Conservation (phyloP, 352 stramenopile genomes). For the Pythium angustatum region DNA sequence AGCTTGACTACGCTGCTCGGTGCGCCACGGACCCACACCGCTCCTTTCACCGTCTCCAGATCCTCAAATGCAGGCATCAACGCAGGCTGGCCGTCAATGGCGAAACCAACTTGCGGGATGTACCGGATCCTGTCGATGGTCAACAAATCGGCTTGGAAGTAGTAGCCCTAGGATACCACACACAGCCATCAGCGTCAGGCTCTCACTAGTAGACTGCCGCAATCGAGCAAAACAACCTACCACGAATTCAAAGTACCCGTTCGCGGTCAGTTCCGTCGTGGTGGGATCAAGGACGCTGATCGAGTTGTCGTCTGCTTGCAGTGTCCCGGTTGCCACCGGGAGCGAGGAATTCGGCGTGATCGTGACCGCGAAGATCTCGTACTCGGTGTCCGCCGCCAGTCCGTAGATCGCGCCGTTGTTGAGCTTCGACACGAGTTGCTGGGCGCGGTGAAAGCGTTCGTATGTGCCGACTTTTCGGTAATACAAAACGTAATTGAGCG, state of each 20-base stretch:
- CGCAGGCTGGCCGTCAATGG: conserved; percentile 1
- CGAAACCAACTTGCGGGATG: conserved; percentile 1
- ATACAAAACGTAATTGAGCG: conserved; percentile 18
- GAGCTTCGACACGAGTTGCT: conserved; percentile 19
- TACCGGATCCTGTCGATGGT: conserved; percentile 4
- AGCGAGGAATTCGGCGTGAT: conserved; percentile 17
- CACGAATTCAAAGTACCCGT: conserved; percentile 48
- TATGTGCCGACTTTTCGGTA: conserved; percentile 15
- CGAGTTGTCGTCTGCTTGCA: conserved; percentile 29
- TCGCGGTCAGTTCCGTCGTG: not conserved
- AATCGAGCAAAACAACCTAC: conserved; percentile 25
- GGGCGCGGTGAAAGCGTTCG: conserved; percentile 19
- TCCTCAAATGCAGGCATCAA: conserved; percentile 5
- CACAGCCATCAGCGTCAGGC: not conserved
- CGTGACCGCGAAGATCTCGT: conserved; percentile 53
- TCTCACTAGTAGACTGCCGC: not conserved
- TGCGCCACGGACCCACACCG: conserved; percentile 32
- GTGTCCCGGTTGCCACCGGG: conserved; percentile 15
- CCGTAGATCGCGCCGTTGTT: conserved; percentile 39
- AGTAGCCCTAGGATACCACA: conserved; percentile 32
- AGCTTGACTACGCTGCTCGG: conserved; percentile 36
- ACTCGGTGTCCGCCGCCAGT: conserved; percentile 43
- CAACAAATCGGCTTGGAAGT: conserved; percentile 47
- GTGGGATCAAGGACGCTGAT: conserved; percentile 30
- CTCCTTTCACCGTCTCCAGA: not conserved